Percentiles rank a stretch among this genome's conserved stretches.
These are phyloP conservation scores for Cladophialophora chaetospira DNA, from an alignment of 2,329 filamentous ascomycete species.

Conservation along the genomic window DNA sequence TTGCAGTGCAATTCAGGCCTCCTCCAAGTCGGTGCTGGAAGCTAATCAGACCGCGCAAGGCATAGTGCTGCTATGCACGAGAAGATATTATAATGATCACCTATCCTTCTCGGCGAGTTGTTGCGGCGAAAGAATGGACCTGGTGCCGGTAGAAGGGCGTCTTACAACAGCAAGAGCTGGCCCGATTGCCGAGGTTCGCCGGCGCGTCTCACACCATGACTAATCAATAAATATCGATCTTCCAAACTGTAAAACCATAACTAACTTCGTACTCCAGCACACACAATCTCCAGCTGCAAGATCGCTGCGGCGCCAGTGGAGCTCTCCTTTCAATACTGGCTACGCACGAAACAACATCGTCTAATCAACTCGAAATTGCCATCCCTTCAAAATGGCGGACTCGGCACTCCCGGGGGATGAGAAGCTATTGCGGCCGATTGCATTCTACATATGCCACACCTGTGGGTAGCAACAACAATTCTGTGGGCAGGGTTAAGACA, in stretches of 20 bases:
- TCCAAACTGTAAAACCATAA: not conserved
- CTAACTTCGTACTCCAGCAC: not conserved
- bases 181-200: not conserved
- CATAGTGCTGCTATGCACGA: not conserved
- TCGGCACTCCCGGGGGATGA: not conserved
- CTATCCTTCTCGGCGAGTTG: not conserved
- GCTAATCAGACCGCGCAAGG: not conserved
- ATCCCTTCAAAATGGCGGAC: not conserved
- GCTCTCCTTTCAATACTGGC: not conserved
- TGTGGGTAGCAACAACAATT: too few species aligned
- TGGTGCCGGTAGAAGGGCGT: not conserved
- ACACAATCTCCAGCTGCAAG: not conserved
- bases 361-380: not conserved
- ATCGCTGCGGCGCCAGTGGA: not conserved
- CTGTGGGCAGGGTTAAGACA: not conserved
- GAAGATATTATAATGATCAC: not conserved
- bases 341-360: constrained; percentile 6
- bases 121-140: not conserved
- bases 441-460: too few species aligned
- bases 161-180: not conserved
- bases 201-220: not conserved
- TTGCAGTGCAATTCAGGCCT: not conserved
- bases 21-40: not conserved
- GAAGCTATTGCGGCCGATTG: not conserved
- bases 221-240: not conserved